phyloP scores from a whole-genome alignment of 208 protist genomes.

The Leishmania tropica region DNA sequence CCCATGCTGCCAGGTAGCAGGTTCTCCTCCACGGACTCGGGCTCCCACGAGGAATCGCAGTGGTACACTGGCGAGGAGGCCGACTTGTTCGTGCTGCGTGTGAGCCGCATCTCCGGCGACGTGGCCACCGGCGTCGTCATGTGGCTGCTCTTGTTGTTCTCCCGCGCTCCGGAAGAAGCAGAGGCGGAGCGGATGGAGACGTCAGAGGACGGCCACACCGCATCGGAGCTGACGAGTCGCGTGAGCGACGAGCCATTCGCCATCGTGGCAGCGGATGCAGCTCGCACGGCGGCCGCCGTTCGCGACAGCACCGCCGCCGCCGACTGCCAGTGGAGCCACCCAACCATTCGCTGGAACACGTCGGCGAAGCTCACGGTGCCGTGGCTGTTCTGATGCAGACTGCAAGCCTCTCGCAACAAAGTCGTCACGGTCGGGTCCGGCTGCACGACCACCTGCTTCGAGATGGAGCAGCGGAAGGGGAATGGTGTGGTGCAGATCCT shows the following conservation, averaged over 20 bases:
- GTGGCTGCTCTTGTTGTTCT: not conserved
- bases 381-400: conserved; percentile 36
- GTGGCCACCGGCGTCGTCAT: conserved; percentile 8
- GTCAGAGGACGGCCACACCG: conserved; percentile 15
- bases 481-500: conserved; percentile 34
- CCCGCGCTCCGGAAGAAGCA: not conserved
- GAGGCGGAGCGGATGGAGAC: not conserved
- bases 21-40: conserved; percentile 28
- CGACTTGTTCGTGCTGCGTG: not conserved
- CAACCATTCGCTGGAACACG: conserved; percentile 49
- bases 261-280: not conserved
- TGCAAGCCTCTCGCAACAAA: conserved; percentile 49
- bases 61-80: not conserved
- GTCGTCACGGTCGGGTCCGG: conserved; percentile 45
- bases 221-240: conserved; percentile 10
- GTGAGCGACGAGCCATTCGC: not conserved
- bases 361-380: conserved; percentile 38
- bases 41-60: conserved; percentile 4
- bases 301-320: conserved; percentile 27
- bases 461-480: conserved; percentile 52
- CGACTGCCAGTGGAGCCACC: conserved; percentile 44
- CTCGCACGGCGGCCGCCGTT: not conserved
- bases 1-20: conserved; percentile 36
- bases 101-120: conserved; percentile 11
- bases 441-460: conserved; percentile 35